Evolutionary conservation across 2,329 filamentous ascomycete genomes (phyloP), one percentile per base, ranked within the genome.

Genomic region (Thyridium curvatum): DNA sequence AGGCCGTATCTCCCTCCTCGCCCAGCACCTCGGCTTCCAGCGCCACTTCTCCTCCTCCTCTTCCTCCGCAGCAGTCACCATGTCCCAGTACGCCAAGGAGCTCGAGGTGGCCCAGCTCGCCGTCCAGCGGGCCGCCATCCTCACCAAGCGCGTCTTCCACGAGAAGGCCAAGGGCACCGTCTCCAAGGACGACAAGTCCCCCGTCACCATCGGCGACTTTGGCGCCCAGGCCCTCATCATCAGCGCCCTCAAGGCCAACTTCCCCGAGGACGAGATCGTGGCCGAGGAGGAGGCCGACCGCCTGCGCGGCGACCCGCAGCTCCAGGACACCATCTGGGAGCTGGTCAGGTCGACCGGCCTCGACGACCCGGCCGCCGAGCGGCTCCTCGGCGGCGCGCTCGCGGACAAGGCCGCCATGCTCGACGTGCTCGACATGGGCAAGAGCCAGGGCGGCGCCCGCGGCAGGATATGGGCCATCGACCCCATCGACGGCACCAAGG

Each of bases 201-300:
- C 93, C 48, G 93, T 98, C 53, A 98, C 93, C 14, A 93, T 97
- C 53, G 93, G 91, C 60, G 93, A 98, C 68, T 97, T 95, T 62
- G 93, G 93, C 56, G 94, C 93, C 30, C 93, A 98, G 69, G 90
- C 93, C 26, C 79, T 98, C 49, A 95, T 98, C 64, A 95, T 97
- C 56, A 76, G 82, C 41, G 91, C 91, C 18, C 82, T 98, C 50
- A 82, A 83, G 64, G 79, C 86, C 64, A 87, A 85, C 64, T 98
- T 98, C 69, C 93, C 93, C 14, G 58, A 79, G 29, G 93, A 98
- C 58, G 84, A 87, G 61, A 86, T 98, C 46, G 87, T 98, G 32
- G 93, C 86, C 50, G 93, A 98, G 65, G 93, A 98, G 65, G 93
- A 98, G 65, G 86, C 91, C 8, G 80, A 79, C 43, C 76, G 83